Percentiles rank a stretch among this genome's conserved stretches.
Conservation (phyloP, 106 monocot genomes). For the Cymbidium sinense region DNA sequence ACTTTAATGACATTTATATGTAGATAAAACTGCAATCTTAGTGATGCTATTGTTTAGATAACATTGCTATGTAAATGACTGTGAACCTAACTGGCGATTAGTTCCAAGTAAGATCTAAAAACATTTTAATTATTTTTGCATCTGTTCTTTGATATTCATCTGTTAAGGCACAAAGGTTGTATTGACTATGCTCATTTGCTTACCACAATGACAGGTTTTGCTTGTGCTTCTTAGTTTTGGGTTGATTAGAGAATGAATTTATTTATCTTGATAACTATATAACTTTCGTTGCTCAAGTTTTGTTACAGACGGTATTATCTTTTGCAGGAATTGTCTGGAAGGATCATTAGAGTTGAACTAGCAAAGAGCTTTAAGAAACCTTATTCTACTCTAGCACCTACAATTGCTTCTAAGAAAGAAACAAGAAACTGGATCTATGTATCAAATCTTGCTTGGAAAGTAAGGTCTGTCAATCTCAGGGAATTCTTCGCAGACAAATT, state of each 20-base stretch:
- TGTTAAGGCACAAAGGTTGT: too few relatives aligned
- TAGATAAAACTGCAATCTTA: too few relatives aligned
- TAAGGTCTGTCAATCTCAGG: constrained; percentile 56
- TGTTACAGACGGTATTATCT: not conserved
- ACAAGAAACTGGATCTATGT: constrained; percentile 62
- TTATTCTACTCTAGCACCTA: constrained; percentile 14
- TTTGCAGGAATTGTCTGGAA: constrained; percentile 64
- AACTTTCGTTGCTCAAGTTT: not conserved
- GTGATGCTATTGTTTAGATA: too few relatives aligned
- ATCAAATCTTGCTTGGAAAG: constrained; percentile 92
- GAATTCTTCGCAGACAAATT: constrained; percentile 62
- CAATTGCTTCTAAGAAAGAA: constrained; percentile 9
- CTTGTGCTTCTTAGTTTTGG: not conserved
- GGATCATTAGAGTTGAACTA: constrained; percentile 81
- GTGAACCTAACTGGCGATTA: too few relatives aligned
- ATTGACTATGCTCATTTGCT: too few relatives aligned
- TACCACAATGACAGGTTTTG: not conserved
- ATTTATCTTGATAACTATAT: not conserved
- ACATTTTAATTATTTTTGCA: too few relatives aligned
- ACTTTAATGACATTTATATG: too few relatives aligned
- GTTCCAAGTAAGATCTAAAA: too few relatives aligned
- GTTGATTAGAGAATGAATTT: not conserved
- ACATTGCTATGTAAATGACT: too few relatives aligned
- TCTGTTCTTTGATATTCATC: too few relatives aligned
- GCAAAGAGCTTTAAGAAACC: constrained; percentile 75